phyloP scores from a whole-genome alignment of 371 early-diverging fungal genomes.

The Mortierella sp. region DNA sequence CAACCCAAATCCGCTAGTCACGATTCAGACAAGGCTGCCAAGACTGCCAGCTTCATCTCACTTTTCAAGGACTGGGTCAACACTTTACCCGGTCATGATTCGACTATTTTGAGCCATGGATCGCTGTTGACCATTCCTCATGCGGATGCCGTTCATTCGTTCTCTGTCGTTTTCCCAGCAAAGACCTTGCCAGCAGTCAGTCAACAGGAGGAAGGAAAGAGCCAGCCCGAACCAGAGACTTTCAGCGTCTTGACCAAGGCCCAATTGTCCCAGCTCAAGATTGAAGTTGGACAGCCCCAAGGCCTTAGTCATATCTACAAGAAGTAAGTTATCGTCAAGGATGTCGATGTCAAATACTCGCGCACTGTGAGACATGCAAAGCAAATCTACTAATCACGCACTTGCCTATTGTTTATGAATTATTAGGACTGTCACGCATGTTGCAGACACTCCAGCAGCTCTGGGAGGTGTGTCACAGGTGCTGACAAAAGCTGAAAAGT shows the following conservation, averaged over 20 bases:
- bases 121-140: constrained; percentile 34
- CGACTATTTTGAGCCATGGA: constrained; percentile 42
- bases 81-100: constrained; percentile 19
- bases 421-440: constrained; percentile 35
- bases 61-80: constrained; percentile 39
- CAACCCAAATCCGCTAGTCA: constrained; percentile 49
- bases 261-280: constrained; percentile 55
- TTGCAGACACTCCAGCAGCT: constrained; percentile 36
- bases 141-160: constrained; percentile 32
- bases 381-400: neutral
- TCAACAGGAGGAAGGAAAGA: constrained; percentile 35
- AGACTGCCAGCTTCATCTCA: constrained; percentile 12
- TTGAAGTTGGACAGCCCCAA: constrained; percentile 62
- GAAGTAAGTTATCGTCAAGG: constrained; percentile 12
- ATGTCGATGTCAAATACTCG: neutral
- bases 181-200: constrained; percentile 46
- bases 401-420: neutral
- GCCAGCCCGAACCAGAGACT: constrained; percentile 52
- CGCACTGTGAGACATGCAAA: neutral
- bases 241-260: constrained; percentile 52
- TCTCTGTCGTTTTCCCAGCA: constrained; percentile 38
- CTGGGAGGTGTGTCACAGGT: constrained; percentile 67
- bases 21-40: constrained; percentile 40
- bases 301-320: constrained; percentile 36
- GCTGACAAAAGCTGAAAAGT: constrained; percentile 62